Percentiles rank a stretch among this genome's conserved stretches.
phyloP scores from a whole-genome alignment of 306 rosid species.

The Styphnolobium japonicum region DNA sequence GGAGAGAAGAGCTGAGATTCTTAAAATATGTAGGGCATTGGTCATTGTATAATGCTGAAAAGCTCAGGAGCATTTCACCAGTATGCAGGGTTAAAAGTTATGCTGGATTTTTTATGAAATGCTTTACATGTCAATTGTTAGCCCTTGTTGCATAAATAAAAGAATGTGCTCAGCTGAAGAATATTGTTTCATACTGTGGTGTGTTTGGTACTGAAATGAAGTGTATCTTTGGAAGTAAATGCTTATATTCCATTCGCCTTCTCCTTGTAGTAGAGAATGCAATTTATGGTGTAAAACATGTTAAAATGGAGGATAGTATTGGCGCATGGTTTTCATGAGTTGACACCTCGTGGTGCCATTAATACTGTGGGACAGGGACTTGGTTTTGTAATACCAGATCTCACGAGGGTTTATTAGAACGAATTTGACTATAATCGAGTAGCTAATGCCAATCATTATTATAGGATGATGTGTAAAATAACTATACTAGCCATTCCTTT shows the following conservation, averaged over 20 bases:
- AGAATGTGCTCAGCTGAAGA: background rate
- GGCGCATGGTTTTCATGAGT: background rate
- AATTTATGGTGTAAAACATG: background rate
- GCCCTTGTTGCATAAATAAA: background rate
- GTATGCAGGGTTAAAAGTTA: background rate
- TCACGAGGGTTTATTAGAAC: background rate
- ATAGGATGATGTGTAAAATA: background rate
- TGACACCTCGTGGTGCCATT: background rate
- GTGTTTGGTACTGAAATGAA: slow-evolving; percentile 1
- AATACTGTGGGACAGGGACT: background rate
- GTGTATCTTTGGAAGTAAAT: background rate
- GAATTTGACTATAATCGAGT: background rate
- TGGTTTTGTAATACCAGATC: background rate
- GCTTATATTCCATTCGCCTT: background rate
- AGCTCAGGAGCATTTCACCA: background rate
- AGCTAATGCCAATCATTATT: too few species aligned
- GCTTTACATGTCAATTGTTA: slow-evolving; percentile 10
- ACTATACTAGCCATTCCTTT: background rate
- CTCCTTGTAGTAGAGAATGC: background rate
- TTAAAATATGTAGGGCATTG: background rate
- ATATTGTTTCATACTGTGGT: background rate
- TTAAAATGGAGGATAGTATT: background rate
- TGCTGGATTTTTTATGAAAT: background rate
- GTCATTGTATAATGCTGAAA: background rate
- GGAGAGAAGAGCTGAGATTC: slow-evolving; percentile 70